Base-by-base conservation (phyloP, 106 monocot species). In the Ottelia alismoides region DNA sequence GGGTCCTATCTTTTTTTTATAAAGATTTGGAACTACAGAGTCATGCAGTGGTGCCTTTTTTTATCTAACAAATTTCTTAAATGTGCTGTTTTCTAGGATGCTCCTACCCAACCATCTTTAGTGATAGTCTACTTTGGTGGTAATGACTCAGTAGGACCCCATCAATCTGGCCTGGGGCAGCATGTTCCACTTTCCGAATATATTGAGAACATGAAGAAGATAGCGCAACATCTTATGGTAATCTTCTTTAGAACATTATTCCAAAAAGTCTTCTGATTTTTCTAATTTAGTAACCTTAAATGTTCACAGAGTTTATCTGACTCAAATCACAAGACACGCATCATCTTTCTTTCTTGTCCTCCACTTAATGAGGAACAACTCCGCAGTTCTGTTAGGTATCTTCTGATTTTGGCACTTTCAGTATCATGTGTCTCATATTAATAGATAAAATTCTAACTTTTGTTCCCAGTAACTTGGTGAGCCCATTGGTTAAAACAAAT, bases 41-140 rank as follows among this genome's bases (percentile, higher is more conserved):
- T n/a, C n/a, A n/a, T n/a, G n/a, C n/a, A n/a, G n/a, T n/a, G n/a
- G n/a, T n/a, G n/a, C n/a, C n/a, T n/a, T n/a, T n/a, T n/a, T n/a
- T n/a, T n/a, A n/a, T n/a, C n/a, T n/a, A n/a, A n/a, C n/a, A n/a
- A n/a, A n/a, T n/a, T n/a, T n/a, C n/a, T n/a, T n/a, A n/a, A n/a
- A n/a, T n/a, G n/a, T n/a, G n/a, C n/a, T n/a, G n/a, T n/a, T n/a
- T n/a, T n/a, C n/a, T 50, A 86, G 85, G 81, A 86, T 71, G 70
- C 77, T 49, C 0, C 58, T 2, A 65, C 77, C 20, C 81, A 81
- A 64, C 85, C 87, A 58, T 78, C 81, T 51, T 68, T 87, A 19
- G 71, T 87, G 26, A 60, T 87, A 52, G 78, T 82, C 17, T 87
- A 87, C 72, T 87, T 87, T 47, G 87, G 87, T 25, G 87, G 87